Conservation (phyloP, 108 stramenopile genomes). For the Conticribra guillardii region DNA sequence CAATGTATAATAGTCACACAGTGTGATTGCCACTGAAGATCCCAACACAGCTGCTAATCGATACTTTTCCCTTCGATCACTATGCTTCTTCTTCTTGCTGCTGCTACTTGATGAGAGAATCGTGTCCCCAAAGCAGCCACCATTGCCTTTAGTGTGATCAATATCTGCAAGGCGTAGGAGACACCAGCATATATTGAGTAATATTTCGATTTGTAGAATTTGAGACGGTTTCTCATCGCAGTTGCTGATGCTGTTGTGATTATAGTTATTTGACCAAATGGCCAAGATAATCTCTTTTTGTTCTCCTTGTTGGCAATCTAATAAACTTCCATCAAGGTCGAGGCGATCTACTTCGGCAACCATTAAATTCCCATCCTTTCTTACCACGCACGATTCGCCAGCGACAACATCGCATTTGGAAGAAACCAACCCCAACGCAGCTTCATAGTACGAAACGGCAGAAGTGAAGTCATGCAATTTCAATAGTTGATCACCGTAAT, state of each 20-base stretch:
- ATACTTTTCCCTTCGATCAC: slow-evolving; percentile 27
- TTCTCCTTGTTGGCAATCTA: slow-evolving; percentile 20
- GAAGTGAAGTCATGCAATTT: slow-evolving; percentile 58
- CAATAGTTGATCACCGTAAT: slow-evolving; percentile 59
- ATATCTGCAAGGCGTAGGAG: slow-evolving; percentile 62
- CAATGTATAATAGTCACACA: slow-evolving; percentile 21
- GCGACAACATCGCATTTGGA: slow-evolving; percentile 28
- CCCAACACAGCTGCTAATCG: slow-evolving; percentile 33
- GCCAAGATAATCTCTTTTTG: slow-evolving; percentile 41
- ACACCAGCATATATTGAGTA: slow-evolving; percentile 71
- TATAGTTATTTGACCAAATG: slow-evolving; percentile 40
- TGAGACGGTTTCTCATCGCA: slow-evolving; percentile 1
- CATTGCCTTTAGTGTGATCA: slow-evolving; percentile 7
- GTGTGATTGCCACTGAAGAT: slow-evolving; percentile 38
- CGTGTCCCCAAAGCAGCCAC: background rate
- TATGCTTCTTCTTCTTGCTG: too few species aligned
- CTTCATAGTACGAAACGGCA: slow-evolving; percentile 70
- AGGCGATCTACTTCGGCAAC: slow-evolving; percentile 70
- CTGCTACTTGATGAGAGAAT: background rate
- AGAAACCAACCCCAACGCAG: slow-evolving; percentile 45
- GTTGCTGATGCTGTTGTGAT: slow-evolving; percentile 1
- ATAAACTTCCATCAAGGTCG: slow-evolving; percentile 39
- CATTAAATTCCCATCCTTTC: slow-evolving; percentile 48
- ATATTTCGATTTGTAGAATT: slow-evolving; percentile 56
- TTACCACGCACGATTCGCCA: slow-evolving; percentile 52